Conservation (phyloP, 2,329 filamentous ascomycete species). For the Sarocladium strictum region DNA sequence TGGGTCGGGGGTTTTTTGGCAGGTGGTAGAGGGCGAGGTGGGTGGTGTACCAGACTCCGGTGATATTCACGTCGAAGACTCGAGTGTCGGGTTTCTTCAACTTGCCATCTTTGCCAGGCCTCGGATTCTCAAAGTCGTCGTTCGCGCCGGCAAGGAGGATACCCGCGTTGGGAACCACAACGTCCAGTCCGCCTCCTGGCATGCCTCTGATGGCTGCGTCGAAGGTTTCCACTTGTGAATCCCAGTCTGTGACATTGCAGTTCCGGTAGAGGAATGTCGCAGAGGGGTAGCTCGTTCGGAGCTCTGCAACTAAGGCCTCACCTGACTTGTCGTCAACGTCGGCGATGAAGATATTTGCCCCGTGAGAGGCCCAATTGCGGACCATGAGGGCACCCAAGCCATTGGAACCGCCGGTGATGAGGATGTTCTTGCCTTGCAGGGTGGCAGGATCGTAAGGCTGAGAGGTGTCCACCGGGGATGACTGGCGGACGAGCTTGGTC, state of each 20-base stretch:
- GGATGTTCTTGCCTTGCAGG: constrained; percentile 49
- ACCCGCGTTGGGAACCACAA: constrained; percentile 62
- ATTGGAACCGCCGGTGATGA: constrained; percentile 60
- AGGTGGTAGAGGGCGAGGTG: constrained; percentile 53
- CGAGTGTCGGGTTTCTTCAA: constrained; percentile 41
- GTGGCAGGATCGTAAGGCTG: constrained; percentile 36
- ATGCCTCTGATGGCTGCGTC: constrained; percentile 48
- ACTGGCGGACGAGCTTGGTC: constrained; percentile 24
- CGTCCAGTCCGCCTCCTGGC: constrained; percentile 50
- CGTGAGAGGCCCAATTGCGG: constrained; percentile 45
- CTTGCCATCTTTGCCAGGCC: constrained; percentile 33
- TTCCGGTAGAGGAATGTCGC: constrained; percentile 47
- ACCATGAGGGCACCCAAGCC: constrained; percentile 53
- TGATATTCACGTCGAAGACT: constrained; percentile 54
- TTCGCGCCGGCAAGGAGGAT: constrained; percentile 34
- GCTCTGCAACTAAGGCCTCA: constrained; percentile 45
- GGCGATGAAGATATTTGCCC: constrained; percentile 56
- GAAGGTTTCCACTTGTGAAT: constrained; percentile 59
- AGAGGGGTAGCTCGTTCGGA: constrained; percentile 34
- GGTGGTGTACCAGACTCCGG: constrained; percentile 58
- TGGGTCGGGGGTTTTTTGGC: constrained; percentile 15
- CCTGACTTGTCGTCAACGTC: constrained; percentile 53
- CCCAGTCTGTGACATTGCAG: constrained; percentile 62
- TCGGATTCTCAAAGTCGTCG: constrained; percentile 40
- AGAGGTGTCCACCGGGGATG: constrained; percentile 39